Percentiles rank a stretch among this genome's conserved stretches.
Evolutionary conservation across 345 rosid species (phyloP).

Genomic region (Salix caprea): DNA sequence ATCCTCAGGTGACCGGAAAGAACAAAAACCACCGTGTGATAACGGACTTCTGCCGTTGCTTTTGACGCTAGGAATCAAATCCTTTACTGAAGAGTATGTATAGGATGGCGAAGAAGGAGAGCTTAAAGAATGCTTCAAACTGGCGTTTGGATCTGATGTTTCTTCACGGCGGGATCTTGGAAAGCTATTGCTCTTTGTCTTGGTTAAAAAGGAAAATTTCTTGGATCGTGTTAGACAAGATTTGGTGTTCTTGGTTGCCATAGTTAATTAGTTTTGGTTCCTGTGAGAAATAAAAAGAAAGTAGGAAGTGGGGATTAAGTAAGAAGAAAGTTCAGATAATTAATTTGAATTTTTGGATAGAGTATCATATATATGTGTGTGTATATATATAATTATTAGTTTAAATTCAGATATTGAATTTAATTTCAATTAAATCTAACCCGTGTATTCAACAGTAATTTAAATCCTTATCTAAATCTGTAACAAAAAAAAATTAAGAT

Average conservation of each 20-base stretch:
- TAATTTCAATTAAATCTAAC: background rate
- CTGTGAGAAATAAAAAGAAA: background rate
- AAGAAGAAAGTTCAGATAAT: background rate
- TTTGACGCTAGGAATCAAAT: background rate
- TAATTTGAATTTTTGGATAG: background rate
- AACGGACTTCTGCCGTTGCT: background rate
- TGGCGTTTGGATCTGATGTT: background rate
- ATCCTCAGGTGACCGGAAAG: background rate
- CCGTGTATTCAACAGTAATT: background rate
- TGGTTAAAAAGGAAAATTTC: background rate
- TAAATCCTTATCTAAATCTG: background rate
- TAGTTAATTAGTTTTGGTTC: background rate
- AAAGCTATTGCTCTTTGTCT: background rate
- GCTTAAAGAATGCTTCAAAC: background rate
- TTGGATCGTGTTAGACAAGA: background rate
- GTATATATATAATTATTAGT: no score
- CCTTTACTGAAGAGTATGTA: background rate
- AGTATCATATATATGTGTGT: no score
- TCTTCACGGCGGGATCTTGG: background rate
- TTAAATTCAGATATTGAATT: no score
- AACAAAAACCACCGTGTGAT: background rate
- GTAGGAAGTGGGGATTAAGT: background rate
- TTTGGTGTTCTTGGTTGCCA: background rate
- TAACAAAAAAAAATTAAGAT: background rate
- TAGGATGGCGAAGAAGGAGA: background rate